Evolutionary conservation across 2,329 filamentous ascomycete species (phyloP), one percentile per base, ranked within the genome.

Genomic region (Alternaria ventricosa): DNA sequence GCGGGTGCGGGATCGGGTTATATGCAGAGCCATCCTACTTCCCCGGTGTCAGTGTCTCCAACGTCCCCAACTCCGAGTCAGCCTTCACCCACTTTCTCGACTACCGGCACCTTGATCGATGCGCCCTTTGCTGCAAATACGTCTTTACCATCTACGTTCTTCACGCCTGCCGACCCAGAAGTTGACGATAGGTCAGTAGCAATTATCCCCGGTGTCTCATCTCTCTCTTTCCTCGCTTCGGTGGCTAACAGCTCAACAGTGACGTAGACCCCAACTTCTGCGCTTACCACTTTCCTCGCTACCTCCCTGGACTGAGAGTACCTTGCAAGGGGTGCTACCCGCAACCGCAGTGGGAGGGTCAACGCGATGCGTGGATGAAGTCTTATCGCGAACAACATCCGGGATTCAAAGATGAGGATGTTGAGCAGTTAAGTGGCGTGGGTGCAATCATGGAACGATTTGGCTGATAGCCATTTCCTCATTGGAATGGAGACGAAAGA

Each of bases 311-410:
- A 5, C 70, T 67, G 27, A 50, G 49, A 13, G 66, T 65, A 33
- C 75, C 76, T 5, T 79, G 76, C 33, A 27, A 69, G 18, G 51
- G 57, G 7, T 79, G 75, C 60, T 78, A 76, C 33, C 43, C 70
- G 53, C 28, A 62, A 30, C 66, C 68, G 0, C 46, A 69, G 59
- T 77, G 69, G 63, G 54, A 59, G 46, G 15, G 5, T 1, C 20
- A 65, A 23, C 57, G 65, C 12, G 20, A 18, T 9, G n/a, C 30
- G 7, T 75, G 68, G 71, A 66, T 72, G 62, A 59, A 61, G 8
- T 51, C 47, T 25, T 76, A 75, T 63, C 20, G 44, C 25, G 36
- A 60, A 3, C 56, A 60, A n/a, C 74, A 77, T 67, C 66, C 67
- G 5, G 50, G 57, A 41, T 59, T 54, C 5, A 65, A 51, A 36